These are phyloP conservation scores for Knoxia roxburghii DNA, from an alignment of 257 asterid species.

Conservation along the genomic window DNA sequence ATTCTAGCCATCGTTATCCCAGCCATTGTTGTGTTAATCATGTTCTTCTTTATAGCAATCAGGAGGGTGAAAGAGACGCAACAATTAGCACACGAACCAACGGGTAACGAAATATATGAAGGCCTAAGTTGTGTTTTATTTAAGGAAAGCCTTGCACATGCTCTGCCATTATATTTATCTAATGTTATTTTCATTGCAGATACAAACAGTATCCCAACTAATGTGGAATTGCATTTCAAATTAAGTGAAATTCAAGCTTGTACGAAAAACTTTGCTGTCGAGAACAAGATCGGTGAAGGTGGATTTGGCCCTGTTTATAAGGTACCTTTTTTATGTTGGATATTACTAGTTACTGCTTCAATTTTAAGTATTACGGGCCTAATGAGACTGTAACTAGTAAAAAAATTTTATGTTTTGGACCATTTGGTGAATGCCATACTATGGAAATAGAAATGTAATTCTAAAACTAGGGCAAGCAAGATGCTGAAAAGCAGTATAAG, in stretches of 20 bases:
- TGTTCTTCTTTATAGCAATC: background rate
- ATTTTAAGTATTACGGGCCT: too few species aligned
- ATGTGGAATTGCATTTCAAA: slow-evolving; percentile 6
- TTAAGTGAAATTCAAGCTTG: slow-evolving; percentile 18
- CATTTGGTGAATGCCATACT: too few species aligned
- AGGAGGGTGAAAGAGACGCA: background rate
- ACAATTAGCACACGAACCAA: background rate
- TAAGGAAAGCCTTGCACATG: too few species aligned
- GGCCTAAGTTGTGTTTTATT: too few species aligned
- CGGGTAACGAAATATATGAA: slow-evolving; percentile 6
- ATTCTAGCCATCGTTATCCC: slow-evolving; percentile 11
- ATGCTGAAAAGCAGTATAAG: too few species aligned
- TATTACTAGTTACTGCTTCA: too few species aligned
- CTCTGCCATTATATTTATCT: too few species aligned
- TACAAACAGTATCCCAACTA: background rate
- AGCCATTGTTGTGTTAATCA: background rate
- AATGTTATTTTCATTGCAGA: background rate
- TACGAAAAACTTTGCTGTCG: slow-evolving; percentile 15
- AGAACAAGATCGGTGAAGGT: slow-evolving; percentile 17
- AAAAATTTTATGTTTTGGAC: too few species aligned
- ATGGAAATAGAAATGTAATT: too few species aligned
- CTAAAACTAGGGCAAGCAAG: too few species aligned
- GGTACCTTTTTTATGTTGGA: slow-evolving; percentile 3
- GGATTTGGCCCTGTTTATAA: slow-evolving; percentile 25
- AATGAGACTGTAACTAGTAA: too few species aligned